Evolutionary conservation across 2,329 filamentous ascomycete species (phyloP).

Genomic region (Neoarthrinium moseri): DNA sequence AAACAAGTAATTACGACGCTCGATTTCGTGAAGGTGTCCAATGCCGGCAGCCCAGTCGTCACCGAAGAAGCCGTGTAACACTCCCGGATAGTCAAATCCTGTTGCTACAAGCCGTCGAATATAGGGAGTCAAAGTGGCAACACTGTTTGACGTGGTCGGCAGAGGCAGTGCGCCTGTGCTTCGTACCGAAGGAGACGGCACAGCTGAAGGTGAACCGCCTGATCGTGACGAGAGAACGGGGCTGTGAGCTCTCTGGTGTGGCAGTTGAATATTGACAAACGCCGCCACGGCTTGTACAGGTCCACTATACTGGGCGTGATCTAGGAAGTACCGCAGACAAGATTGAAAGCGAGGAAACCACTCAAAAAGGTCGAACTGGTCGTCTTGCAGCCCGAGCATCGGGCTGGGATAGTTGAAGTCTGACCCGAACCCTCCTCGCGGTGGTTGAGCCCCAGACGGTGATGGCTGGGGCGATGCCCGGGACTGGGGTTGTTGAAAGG

Average conservation of each 20-base stretch:
- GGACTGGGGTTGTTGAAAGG: constrained; percentile 20
- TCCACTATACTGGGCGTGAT: constrained; percentile 81
- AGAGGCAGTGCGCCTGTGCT: constrained; percentile 25
- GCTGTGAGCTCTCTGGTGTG: constrained; percentile 67
- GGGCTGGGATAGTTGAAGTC: constrained; percentile 18
- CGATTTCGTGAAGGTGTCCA: constrained; percentile 80
- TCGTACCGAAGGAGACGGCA: constrained; percentile 25
- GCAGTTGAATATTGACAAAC: constrained; percentile 88
- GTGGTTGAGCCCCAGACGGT: constrained; percentile 14
- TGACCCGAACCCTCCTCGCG: constrained; percentile 17
- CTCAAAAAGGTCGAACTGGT: constrained; percentile 76
- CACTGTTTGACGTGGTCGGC: constrained; percentile 28
- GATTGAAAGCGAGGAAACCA: constrained; percentile 92
- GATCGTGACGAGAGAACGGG: constrained; percentile 41
- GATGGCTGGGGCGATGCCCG: constrained; percentile 23
- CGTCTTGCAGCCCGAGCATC: constrained; percentile 24
- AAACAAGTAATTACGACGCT: constrained; percentile 92
- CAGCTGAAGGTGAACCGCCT: constrained; percentile 32
- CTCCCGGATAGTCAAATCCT: constrained; percentile 80
- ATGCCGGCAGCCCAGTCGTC: constrained; percentile 84
- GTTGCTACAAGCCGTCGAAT: constrained; percentile 88
- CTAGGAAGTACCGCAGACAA: constrained; percentile 88
- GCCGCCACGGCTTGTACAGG: constrained; percentile 85
- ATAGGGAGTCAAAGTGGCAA: constrained; percentile 79
- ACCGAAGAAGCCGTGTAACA: constrained; percentile 97